Conservation (phyloP, 805 yeast genomes). For the Monosporozyma aquatica region DNA sequence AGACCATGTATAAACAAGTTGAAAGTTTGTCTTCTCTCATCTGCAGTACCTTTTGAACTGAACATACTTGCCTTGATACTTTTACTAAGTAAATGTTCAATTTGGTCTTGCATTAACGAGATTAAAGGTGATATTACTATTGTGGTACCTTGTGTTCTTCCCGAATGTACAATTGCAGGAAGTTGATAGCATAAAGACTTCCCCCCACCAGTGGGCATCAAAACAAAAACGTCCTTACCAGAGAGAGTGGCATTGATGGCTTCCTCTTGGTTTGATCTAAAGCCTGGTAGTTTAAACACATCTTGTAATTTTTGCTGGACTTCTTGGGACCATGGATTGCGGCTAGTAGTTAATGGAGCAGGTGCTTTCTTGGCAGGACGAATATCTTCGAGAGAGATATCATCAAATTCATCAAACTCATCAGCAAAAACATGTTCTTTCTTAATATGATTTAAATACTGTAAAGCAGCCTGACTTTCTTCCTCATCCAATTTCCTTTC, state of each 20-base stretch:
- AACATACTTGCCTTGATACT: conserved; percentile 82
- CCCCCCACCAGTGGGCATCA: conserved; percentile 99
- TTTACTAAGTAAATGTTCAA: conserved; percentile 60
- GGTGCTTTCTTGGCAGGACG: background rate
- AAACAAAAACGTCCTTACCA: conserved; percentile 84
- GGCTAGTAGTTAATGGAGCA: background rate
- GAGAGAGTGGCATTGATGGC: conserved; percentile 70
- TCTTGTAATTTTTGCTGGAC: conserved; percentile 47
- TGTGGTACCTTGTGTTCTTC: conserved; percentile 75
- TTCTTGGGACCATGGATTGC: conserved; percentile 57
- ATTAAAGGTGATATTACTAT: conserved; percentile 91
- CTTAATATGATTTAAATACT: conserved; percentile 9
- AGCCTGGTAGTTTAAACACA: conserved; percentile 55
- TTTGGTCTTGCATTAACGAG: conserved; percentile 97
- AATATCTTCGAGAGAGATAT: conserved; percentile 16
- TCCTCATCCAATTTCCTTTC: conserved; percentile 23
- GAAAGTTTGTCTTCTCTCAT: conserved; percentile 56
- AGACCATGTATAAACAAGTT: conserved; percentile 56
- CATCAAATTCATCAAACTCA: conserved; percentile 19
- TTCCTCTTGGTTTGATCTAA: conserved; percentile 78
- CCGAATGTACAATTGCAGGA: conserved; percentile 77
- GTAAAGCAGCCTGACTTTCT: background rate
- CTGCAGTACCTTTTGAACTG: conserved; percentile 62
- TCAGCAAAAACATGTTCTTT: conserved; percentile 6
- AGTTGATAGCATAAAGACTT: conserved; percentile 92